A percentile compares a stretch with the other conserved stretches of the same genome.
Evolutionary conservation across 1,284 basidiomycete genomes (phyloP).

Genomic region (Trichosporon ovoides): DNA sequence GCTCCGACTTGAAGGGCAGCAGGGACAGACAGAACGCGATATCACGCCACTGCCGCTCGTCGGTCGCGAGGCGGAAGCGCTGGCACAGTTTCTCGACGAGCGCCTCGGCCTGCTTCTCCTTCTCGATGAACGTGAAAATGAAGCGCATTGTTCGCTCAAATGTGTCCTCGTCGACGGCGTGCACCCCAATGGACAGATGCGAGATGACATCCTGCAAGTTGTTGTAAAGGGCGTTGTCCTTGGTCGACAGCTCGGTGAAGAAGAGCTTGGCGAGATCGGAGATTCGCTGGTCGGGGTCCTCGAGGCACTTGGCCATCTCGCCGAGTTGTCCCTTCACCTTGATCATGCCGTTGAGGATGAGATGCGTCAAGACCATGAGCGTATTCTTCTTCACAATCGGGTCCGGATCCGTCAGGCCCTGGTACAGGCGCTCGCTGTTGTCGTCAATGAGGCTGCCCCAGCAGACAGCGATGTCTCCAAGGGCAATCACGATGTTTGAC

Average conservation of each 20-base stretch:
- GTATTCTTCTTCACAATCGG: constrained; percentile 97
- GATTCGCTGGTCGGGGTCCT: constrained; percentile 84
- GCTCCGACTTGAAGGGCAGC: constrained; percentile 93
- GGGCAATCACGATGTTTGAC: constrained; percentile 92
- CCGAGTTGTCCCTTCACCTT: constrained; percentile 98
- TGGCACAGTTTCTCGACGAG: constrained; percentile 94
- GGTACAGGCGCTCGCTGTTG: constrained; percentile 92
- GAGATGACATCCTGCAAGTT: constrained; percentile 96
- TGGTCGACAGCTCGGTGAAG: constrained; percentile 89
- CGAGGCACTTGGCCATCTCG: constrained; percentile 98
- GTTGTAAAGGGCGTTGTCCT: constrained; percentile 99
- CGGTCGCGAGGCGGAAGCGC: constrained; percentile 80
- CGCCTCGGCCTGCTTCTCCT: constrained; percentile 94
- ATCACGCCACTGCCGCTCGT: constrained; percentile 93
- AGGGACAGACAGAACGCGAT: constrained; percentile 93
- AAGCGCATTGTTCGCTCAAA: constrained; percentile 92
- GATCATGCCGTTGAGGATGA: constrained; percentile 98
- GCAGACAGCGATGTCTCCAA: constrained; percentile 94
- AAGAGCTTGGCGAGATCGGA: constrained; percentile 93
- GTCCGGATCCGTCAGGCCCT: constrained; percentile 80
- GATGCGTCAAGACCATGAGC: constrained; percentile 94
- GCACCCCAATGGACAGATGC: constrained; percentile 86
- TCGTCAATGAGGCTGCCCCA: constrained; percentile 96
- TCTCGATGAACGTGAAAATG: constrained; percentile 96
- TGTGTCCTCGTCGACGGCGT: constrained; percentile 84